Conservation (phyloP, 768 basidiomycete species). For the Leccinum disarticulatum region DNA sequence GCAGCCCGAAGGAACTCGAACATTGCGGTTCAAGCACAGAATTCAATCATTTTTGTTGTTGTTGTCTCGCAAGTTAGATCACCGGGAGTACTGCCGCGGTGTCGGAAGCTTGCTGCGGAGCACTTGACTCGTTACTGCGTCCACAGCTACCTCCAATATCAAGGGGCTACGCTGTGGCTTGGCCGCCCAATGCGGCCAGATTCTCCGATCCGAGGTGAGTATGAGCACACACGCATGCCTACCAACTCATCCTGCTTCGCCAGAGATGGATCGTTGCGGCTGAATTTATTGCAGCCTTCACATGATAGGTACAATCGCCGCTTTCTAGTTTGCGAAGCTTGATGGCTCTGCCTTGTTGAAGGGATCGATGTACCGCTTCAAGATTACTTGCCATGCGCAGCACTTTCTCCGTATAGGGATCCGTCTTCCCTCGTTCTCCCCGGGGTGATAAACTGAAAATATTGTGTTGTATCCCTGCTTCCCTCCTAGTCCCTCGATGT, state of each 20-base stretch:
- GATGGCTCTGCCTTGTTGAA: background rate
- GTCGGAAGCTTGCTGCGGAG: too few species aligned
- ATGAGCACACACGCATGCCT: background rate
- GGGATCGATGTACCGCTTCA: background rate
- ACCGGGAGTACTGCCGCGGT: too few species aligned
- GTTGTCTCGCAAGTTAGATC: too few species aligned
- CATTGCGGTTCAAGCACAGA: too few species aligned
- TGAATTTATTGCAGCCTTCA: too few species aligned
- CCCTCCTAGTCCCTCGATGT: conserved; percentile 2
- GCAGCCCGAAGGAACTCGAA: too few species aligned
- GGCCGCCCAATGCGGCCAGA: too few species aligned
- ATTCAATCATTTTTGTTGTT: too few species aligned
- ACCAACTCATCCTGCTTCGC: background rate
- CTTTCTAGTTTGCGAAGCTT: background rate
- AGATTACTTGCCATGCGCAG: background rate
- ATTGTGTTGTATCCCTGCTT: background rate
- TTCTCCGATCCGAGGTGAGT: background rate
- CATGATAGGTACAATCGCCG: background rate
- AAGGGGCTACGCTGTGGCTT: background rate
- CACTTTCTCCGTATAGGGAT: background rate
- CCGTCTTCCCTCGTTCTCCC: background rate
- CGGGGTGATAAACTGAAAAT: background rate
- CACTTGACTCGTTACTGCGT: too few species aligned
- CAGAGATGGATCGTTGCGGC: background rate
- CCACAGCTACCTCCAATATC: background rate